phyloP scores from a whole-genome alignment of 345 rosid species.

The Euphorbia tirucalli region DNA sequence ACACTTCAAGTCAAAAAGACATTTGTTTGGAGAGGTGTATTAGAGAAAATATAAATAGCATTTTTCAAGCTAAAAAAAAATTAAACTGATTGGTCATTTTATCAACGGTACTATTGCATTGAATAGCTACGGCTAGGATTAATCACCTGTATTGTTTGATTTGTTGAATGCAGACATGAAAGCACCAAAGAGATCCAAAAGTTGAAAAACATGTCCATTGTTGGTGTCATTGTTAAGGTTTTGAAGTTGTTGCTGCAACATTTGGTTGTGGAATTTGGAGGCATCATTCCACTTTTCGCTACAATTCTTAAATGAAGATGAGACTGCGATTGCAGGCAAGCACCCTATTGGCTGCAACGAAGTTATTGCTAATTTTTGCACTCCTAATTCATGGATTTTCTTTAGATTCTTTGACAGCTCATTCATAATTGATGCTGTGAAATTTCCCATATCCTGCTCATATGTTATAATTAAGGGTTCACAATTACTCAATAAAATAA shows the following conservation, averaged over 20 bases:
- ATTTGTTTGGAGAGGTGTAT: no score
- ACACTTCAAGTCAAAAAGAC: no score
- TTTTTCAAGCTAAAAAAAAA: no score
- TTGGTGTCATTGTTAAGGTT: conserved; percentile 18
- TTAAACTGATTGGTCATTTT: no score
- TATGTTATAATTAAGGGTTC: not conserved
- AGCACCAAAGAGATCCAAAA: conserved; percentile 33
- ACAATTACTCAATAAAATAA: not conserved
- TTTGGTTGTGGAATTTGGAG: conserved; percentile 32
- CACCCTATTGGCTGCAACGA: conserved; percentile 32
- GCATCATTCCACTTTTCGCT: conserved; percentile 21
- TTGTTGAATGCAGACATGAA: conserved; percentile 29
- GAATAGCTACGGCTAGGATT: no score
- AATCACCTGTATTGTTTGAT: conserved; percentile 2
- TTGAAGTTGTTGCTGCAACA: conserved; percentile 15
- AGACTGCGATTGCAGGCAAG: conserved; percentile 27
- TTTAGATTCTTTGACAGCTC: conserved; percentile 30
- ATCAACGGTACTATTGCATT: no score
- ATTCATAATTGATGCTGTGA: conserved; percentile 13
- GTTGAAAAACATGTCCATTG: not conserved
- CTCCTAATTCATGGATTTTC: conserved; percentile 33
- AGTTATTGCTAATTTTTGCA: conserved; percentile 31
- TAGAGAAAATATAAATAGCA: no score
- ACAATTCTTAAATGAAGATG: conserved; percentile 29
- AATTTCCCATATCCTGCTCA: conserved; percentile 21